phyloP scores from a whole-genome alignment of 2,329 filamentous ascomycete species.

The Colletotrichum sp. region DNA sequence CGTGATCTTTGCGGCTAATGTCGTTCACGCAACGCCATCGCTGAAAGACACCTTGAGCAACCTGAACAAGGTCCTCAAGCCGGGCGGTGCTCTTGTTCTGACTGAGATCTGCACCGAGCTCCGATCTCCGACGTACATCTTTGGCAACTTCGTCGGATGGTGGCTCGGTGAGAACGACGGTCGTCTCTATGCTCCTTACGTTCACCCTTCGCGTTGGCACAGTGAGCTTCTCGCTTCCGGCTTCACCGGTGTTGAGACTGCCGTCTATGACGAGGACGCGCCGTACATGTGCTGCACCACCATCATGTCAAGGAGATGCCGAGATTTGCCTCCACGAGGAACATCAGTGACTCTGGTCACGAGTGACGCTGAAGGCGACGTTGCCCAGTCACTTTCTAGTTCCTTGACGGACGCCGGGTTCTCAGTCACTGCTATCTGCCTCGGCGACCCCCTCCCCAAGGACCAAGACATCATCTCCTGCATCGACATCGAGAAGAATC shows the following conservation, averaged over 20 bases:
- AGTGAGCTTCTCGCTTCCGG: constrained; percentile 27
- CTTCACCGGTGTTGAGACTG: constrained; percentile 23
- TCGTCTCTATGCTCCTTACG: constrained; percentile 27
- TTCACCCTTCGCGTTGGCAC: constrained; percentile 28
- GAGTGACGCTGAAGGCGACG: neutral
- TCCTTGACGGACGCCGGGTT: neutral
- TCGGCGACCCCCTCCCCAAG: neutral
- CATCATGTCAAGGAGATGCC: neutral
- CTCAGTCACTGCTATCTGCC: neutral
- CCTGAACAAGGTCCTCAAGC: constrained; percentile 29
- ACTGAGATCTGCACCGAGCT: neutral
- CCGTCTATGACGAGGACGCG: neutral
- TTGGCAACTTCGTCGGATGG: constrained; percentile 35
- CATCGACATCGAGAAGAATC: neutral
- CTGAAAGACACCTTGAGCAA: constrained; percentile 26
- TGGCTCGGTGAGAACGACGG: constrained; percentile 36
- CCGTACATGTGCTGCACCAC: neutral
- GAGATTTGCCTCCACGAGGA: neutral
- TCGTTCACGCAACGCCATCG: constrained; percentile 30
- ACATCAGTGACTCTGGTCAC: neutral
- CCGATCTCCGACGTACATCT: constrained; percentile 30
- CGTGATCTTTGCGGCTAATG: constrained; percentile 32
- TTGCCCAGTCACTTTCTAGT: neutral
- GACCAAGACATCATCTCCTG: constrained; percentile 25
- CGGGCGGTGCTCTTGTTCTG: constrained; percentile 31